These are phyloP conservation scores for Tolypocladium amazonense DNA, from an alignment of 2,329 filamentous ascomycete species.

Conservation along the genomic window DNA sequence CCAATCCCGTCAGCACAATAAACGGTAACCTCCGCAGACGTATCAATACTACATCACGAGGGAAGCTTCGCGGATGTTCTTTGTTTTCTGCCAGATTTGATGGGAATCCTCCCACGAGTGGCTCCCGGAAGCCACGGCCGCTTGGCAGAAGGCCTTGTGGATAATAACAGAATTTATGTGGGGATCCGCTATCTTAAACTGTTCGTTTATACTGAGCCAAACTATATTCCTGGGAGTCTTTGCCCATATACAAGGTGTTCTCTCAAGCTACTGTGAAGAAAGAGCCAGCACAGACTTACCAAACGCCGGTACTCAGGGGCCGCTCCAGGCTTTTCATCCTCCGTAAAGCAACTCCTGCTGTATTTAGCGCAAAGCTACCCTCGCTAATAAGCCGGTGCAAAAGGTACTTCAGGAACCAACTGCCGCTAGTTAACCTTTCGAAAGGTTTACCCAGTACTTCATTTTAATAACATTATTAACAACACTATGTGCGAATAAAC, in stretches of 20 bases:
- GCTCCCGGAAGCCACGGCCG: conserved; percentile 35
- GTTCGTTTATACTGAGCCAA: conserved; percentile 31
- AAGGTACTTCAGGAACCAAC: too few species aligned
- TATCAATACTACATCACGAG: conserved; percentile 30
- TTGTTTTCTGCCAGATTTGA: conserved; percentile 40
- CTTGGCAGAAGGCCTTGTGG: conserved; percentile 45
- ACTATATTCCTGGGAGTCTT: conserved; percentile 40
- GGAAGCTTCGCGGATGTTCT: conserved; percentile 33
- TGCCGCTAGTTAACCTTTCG: too few species aligned
- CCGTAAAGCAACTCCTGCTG: conserved; percentile 40
- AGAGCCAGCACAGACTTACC: conserved; percentile 15
- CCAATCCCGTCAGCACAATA: conserved; percentile 32
- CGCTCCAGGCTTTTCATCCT: conserved; percentile 43
- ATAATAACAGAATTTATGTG: conserved; percentile 47
- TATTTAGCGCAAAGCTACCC: conserved; percentile 36
- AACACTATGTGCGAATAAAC: too few species aligned
- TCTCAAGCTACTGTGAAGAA: not conserved
- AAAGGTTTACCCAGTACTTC: too few species aligned
- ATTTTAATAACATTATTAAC: too few species aligned
- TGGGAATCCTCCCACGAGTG: conserved; percentile 43
- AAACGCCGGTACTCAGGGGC: conserved; percentile 42
- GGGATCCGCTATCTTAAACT: conserved; percentile 36
- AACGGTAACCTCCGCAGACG: conserved; percentile 38
- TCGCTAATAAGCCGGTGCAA: conserved; percentile 48
- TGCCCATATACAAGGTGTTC: conserved; percentile 24